Percentiles rank a stretch among this genome's conserved stretches.
These are phyloP conservation scores for Mortierella sp. DNA, from an alignment of 371 early-diverging fungal species.

Conservation along the genomic window DNA sequence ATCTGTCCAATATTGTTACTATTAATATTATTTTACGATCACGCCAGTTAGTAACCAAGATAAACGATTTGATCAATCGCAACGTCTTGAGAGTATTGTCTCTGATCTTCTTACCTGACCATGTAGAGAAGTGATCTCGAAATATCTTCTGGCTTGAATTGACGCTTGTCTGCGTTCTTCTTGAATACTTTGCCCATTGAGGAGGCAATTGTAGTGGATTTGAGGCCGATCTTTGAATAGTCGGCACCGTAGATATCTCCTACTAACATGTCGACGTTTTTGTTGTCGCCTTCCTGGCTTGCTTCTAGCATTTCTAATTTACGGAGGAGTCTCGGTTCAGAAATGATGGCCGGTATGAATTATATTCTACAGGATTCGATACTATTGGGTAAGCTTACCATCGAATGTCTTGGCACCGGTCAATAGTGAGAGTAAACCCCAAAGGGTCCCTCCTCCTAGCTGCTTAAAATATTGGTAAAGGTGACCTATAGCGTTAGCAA, in stretches of 20 bases:
- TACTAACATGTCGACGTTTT: slow-evolving; percentile 93
- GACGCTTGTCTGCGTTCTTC: slow-evolving; percentile 71
- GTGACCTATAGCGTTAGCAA: not conserved
- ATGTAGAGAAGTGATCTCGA: slow-evolving; percentile 90
- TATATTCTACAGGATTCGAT: not conserved
- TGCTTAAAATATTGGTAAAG: slow-evolving; percentile 20
- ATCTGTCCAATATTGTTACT: slow-evolving; percentile 99
- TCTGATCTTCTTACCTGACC: slow-evolving; percentile 71
- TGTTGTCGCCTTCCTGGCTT: slow-evolving; percentile 93
- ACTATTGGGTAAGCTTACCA: slow-evolving; percentile 59
- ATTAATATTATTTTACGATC: not conserved
- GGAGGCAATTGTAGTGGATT: slow-evolving; percentile 92
- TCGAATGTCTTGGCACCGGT: slow-evolving; percentile 90
- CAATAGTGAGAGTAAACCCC: slow-evolving; percentile 92
- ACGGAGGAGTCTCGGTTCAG: slow-evolving; percentile 1
- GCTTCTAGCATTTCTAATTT: slow-evolving; percentile 91
- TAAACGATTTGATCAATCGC: not conserved
- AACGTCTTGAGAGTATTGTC: no score
- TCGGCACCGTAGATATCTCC: slow-evolving; percentile 97
- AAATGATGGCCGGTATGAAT: not conserved
- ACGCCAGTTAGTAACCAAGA: not conserved
- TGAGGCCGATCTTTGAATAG: slow-evolving; percentile 88
- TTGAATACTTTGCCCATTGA: slow-evolving; percentile 97
- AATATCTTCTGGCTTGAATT: slow-evolving; percentile 85
- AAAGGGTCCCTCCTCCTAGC: slow-evolving; percentile 98